Base-by-base conservation (phyloP, 768 basidiomycete species). In the Panaeolus papilionaceus region DNA sequence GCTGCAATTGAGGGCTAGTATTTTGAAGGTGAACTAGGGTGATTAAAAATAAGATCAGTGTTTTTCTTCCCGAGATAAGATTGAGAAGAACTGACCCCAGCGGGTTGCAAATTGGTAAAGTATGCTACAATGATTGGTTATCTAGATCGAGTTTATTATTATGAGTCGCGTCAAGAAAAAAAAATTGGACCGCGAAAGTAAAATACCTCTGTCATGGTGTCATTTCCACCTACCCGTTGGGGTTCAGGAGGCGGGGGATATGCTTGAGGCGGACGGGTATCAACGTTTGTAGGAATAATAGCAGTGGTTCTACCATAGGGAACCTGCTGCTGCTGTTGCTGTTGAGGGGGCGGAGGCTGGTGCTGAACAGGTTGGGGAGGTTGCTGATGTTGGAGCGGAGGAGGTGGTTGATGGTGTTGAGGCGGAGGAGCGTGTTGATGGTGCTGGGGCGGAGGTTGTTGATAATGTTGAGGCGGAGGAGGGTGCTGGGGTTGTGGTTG, bases 61-160 rank as follows among this genome's bases (percentile, higher is more conserved):
- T 63, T 23, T 28, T 54, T n/a, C n/a, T 38, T 58, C n/a, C 61
- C n/a, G 26, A 70, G 28, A 64, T 28, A 45, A 62, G 40, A 51
- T 65, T 18, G 49, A 67, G 61, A 37, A 39, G n/a, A 62, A 65
- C 84, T 66, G 67, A 92, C 92, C 88, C 76, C 90, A 93, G 71
- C 84, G 87, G 63, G 79, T 84, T 10, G 92, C 90, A 74, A 93
- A 94, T 12, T 80, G 65, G 73, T 89, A 89, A 62, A 94, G 71
- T 45, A 82, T 79, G 45, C 79, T 80, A 68, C 92, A 94, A 71
- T 89, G 88, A 67, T 85, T 81, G 64, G 86, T 75, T 58, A 91
- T 88, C 89, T 91, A 71, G 37, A 66, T 44, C 18, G 42, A 44
- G 33, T 40, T 66, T 65, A 40, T 61, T 38, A 33, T 61, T 64